Evolutionary conservation across 345 rosid species (phyloP), one percentile per base, ranked within the genome.

Genomic region (Eucalyptus regnans): DNA sequence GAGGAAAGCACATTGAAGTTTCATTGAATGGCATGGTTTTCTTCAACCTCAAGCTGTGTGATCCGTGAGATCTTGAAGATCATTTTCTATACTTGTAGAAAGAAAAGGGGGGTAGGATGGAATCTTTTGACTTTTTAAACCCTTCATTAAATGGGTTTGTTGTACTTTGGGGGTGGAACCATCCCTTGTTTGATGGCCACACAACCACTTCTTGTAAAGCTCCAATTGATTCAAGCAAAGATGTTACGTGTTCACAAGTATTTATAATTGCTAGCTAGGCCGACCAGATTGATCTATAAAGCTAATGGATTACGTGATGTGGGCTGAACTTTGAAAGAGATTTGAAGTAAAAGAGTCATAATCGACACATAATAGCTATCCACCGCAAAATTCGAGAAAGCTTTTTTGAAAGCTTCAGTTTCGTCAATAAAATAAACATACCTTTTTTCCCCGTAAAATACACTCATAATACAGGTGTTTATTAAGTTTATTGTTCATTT

Each of bases 141-240:
- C 48, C 48, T 43, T 18, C 60, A 88, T 56, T 80, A 8, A 43
- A 15, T 56, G 44, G 81, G 51, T 10, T 60, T 29, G 85, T 88
- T 27, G 86, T 33, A 29, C 56, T 31, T 79, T 1, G 66, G 66
- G 48, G 84, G 27, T 17, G 84, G 23, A 22, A 37, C 7, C 83
- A 71, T 18, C 46, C 90, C 92, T 89, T 85, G 92, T 87, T 93
- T 93, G 86, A 88, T 88, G 94, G 86, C 89, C 92, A 93, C 93
- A 88, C 91, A 60, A 41, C 48, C 29, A 41, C 27, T 20, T 41
- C 48, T 76, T 41, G 48, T 11, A 3, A 76, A 41, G 48, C 84
- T 41, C 84, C 11, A 20, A 76, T 41, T 12, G 84, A 20, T 76
- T 20, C 84, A 76, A 41, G 84, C 84, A 76, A 76, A 76, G 83